A percentile compares a stretch with the other conserved stretches of the same genome.
Evolutionary conservation across 306 rosid species (phyloP).

Genomic region (Argentina anserina): DNA sequence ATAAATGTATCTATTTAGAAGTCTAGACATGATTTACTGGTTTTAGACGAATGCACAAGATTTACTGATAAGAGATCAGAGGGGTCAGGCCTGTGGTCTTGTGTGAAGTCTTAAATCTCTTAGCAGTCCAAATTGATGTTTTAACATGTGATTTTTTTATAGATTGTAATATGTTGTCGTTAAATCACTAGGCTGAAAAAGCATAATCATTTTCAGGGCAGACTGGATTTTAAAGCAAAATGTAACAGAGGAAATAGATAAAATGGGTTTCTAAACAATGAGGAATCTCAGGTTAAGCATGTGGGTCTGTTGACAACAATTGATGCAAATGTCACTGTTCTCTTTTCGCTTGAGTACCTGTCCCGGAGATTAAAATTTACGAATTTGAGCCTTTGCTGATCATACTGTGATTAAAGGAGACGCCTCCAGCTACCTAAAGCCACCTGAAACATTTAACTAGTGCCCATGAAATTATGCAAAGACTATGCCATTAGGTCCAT

Average conservation of each 20-base stretch:
- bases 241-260: neutral
- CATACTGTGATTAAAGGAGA: neutral
- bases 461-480: neutral
- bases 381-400: neutral
- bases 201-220: neutral
- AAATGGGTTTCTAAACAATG: neutral
- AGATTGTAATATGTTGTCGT: neutral
- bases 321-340: neutral
- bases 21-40: neutral
- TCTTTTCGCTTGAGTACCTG: neutral
- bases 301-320: neutral
- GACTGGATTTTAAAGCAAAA: neutral
- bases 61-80: neutral
- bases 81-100: neutral
- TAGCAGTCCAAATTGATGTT: neutral
- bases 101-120: neutral
- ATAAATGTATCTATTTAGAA: neutral
- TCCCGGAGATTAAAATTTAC: conserved; percentile 4
- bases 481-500: neutral
- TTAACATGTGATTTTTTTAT: neutral
- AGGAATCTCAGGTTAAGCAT: neutral
- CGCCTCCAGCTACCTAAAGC: conserved; percentile 13
- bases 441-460: neutral
- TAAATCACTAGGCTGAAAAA: neutral
- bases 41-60: neutral